A percentile compares a stretch with the other conserved stretches of the same genome.
phyloP scores from a whole-genome alignment of 768 basidiomycete genomes.

The Termitomyces sp. region DNA sequence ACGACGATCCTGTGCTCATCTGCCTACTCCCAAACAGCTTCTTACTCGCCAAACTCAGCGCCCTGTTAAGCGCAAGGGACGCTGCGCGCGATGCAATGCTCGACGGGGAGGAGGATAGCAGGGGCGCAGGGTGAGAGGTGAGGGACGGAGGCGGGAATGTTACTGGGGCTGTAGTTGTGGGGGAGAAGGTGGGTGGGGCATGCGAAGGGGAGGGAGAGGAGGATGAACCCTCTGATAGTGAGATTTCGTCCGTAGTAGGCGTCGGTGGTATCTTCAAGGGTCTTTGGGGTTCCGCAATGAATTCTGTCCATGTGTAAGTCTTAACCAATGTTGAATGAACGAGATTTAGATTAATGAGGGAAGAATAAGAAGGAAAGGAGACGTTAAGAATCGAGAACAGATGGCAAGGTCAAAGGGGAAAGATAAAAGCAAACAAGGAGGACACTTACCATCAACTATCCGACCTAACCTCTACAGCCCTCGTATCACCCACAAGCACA shows the following conservation, averaged over 20 bases:
- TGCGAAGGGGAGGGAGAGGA: neutral
- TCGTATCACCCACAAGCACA: conserved; percentile 86
- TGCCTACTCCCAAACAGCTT: conserved; percentile 47
- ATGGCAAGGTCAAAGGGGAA: too few species aligned
- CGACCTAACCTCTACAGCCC: conserved; percentile 90
- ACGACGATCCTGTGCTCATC: neutral
- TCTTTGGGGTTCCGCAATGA: conserved; percentile 51
- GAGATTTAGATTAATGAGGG: too few species aligned
- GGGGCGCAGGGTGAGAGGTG: conserved; percentile 46
- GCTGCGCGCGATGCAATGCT: conserved; percentile 55
- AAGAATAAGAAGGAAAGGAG: too few species aligned
- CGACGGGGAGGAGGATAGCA: conserved; percentile 63
- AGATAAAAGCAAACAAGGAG: too few species aligned
- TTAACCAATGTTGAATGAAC: neutral
- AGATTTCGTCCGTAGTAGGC: conserved; percentile 41
- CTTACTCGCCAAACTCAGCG: conserved; percentile 74
- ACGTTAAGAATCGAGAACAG: too few species aligned
- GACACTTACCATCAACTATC: conserved; percentile 76
- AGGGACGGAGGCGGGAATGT: conserved; percentile 44
- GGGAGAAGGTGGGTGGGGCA: neutral
- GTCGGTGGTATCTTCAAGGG: conserved; percentile 46
- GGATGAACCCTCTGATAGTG: conserved; percentile 15
- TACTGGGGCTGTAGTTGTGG: conserved; percentile 23
- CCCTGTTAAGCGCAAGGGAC: conserved; percentile 72
- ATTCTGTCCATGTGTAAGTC: conserved; percentile 40